Evolutionary conservation across 2,329 filamentous ascomycete genomes (phyloP).

Genomic region (Fusarium euwallaceae): DNA sequence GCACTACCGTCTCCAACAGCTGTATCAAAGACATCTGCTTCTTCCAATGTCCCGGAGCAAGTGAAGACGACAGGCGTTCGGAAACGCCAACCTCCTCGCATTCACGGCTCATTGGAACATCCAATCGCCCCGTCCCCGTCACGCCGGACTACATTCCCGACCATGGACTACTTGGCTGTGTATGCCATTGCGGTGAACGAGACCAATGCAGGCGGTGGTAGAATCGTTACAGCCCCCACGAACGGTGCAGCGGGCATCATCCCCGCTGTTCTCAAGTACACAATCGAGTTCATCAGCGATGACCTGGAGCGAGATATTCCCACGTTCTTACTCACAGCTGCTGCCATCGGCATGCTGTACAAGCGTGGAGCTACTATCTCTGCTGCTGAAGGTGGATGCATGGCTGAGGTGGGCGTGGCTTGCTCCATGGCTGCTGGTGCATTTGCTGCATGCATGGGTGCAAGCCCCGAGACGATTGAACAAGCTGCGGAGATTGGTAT

Average conservation of each 20-base stretch:
- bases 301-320: constrained; percentile 63
- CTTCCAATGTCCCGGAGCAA: constrained; percentile 12
- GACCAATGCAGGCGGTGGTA: constrained; percentile 64
- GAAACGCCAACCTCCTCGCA: constrained; percentile 52
- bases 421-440: constrained; percentile 66
- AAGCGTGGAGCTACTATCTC: constrained; percentile 66
- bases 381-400: constrained; percentile 65
- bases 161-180: constrained; percentile 64
- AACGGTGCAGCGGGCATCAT: constrained; percentile 66
- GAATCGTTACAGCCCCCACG: constrained; percentile 65
- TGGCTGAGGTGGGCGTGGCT: constrained; percentile 67
- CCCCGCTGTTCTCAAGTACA: constrained; percentile 64
- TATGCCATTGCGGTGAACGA: constrained; percentile 67
- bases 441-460: constrained; percentile 65
- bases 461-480: constrained; percentile 63
- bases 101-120: constrained; percentile 61
- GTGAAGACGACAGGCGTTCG: constrained; percentile 11
- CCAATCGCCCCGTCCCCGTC: constrained; percentile 60
- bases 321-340: constrained; percentile 63
- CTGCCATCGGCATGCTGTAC: constrained; percentile 66
- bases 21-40: constrained; percentile 6
- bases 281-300: constrained; percentile 64
- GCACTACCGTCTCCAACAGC: constrained; percentile 7
- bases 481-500: constrained; percentile 67
- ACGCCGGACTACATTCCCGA: constrained; percentile 62